phyloP scores from a whole-genome alignment of 176 grass and related monocot genomes.

The Coix lacrymajobi region DNA sequence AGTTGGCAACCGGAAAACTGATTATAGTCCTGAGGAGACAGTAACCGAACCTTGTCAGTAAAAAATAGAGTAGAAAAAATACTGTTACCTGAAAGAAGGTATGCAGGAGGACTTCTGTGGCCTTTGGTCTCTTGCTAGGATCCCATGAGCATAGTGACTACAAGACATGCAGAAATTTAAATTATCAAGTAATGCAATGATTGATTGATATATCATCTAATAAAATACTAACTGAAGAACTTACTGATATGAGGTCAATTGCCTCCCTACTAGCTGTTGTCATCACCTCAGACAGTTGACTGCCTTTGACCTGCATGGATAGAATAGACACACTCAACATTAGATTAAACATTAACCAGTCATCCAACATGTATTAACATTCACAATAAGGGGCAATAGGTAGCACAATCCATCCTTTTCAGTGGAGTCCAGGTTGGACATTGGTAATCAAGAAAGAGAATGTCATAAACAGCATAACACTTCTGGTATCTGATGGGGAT shows the following conservation, averaged over 20 bases:
- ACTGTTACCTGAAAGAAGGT: constrained; percentile 76
- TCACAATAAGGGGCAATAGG: neutral
- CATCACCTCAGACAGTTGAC: constrained; percentile 66
- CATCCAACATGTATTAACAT: neutral
- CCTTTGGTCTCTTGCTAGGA: constrained; percentile 87
- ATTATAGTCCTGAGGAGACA: constrained; percentile 6
- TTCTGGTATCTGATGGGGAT: neutral
- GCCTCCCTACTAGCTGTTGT: constrained; percentile 62
- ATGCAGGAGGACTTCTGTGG: constrained; percentile 78
- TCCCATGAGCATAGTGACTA: constrained; percentile 92
- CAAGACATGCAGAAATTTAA: neutral
- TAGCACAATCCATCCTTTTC: neutral
- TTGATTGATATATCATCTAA: neutral
- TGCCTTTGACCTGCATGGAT: constrained; percentile 45
- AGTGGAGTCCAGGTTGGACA: neutral
- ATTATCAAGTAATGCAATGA: neutral
- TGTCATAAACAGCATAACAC: neutral
- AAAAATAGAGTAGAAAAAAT: neutral
- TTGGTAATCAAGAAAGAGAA: neutral
- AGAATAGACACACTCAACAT: neutral
- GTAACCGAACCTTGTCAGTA: neutral
- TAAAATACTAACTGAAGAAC: constrained; percentile 11
- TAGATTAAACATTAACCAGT: neutral
- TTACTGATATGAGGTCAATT: constrained; percentile 76
- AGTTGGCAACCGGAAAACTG: constrained; percentile 14